These are phyloP conservation scores for Debaryomyces coudertii DNA, from an alignment of 1,139 yeast species.

Conservation along the genomic window DNA sequence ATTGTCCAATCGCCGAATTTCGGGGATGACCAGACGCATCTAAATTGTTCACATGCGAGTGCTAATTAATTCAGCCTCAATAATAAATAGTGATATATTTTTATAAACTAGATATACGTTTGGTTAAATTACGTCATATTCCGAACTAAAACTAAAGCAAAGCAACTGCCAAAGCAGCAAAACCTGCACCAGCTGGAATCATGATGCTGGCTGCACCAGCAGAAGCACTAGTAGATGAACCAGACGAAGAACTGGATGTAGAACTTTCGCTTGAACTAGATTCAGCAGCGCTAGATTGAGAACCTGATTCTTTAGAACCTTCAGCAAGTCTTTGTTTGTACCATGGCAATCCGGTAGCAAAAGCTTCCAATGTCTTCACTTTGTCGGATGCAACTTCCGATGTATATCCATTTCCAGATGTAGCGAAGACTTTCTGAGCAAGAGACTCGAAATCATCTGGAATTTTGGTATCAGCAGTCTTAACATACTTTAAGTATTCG, in stretches of 20 bases:
- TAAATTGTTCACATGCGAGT: neutral
- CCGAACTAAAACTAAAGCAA: slow-evolving; percentile 28
- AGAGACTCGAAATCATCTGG: slow-evolving; percentile 33
- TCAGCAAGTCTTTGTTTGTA: slow-evolving; percentile 22
- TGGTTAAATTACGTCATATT: neutral
- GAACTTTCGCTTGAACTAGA: slow-evolving; percentile 5
- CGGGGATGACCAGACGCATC: neutral
- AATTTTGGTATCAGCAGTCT: slow-evolving; percentile 26
- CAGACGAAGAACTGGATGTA: slow-evolving; percentile 5
- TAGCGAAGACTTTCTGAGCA: slow-evolving; percentile 42
- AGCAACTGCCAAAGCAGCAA: slow-evolving; percentile 42
- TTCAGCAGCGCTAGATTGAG: slow-evolving; percentile 4
- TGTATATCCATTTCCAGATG: slow-evolving; percentile 44
- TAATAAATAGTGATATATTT: neutral
- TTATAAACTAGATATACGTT: neutral
- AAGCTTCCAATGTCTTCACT: slow-evolving; percentile 31
- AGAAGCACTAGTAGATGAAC: slow-evolving; percentile 11
- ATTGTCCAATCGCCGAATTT: neutral
- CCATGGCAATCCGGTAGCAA: slow-evolving; percentile 50
- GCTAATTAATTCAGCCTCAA: neutral
- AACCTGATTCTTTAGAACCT: neutral
- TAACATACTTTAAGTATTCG: slow-evolving; percentile 27
- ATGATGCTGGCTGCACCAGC: slow-evolving; percentile 20
- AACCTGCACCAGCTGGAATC: slow-evolving; percentile 39
- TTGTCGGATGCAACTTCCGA: slow-evolving; percentile 36